Percentiles rank a stretch among this genome's conserved stretches.
phyloP scores from a whole-genome alignment of 306 rosid species.

The Castanea crenata region DNA sequence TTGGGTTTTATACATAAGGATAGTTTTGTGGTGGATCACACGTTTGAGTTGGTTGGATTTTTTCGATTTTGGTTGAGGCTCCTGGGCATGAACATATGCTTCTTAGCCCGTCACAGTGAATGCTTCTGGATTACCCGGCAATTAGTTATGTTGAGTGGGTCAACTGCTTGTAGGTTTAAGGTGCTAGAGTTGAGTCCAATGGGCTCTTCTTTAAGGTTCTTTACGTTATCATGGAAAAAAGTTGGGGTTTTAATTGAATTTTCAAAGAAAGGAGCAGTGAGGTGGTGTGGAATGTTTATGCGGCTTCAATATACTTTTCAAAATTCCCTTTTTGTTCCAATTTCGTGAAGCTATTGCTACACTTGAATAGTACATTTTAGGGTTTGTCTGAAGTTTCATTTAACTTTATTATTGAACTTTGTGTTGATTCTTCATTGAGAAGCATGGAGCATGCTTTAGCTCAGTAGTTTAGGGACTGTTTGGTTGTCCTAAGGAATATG shows the following conservation, averaged over 20 bases:
- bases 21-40: neutral
- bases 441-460: neutral
- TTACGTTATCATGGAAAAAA: no score
- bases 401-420: neutral
- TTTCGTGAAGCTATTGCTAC: neutral
- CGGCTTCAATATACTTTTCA: neutral
- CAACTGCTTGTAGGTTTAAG: neutral
- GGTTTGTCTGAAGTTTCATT: neutral
- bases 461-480: neutral
- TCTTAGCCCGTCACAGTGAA: no score
- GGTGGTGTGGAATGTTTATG: neutral
- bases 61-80: neutral
- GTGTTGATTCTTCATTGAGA: neutral
- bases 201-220: no score
- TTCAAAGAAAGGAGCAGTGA: neutral
- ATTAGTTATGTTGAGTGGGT: neutral
- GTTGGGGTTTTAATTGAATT: neutral
- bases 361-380: neutral
- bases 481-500: neutral
- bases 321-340: neutral
- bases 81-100: no score
- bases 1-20: neutral
- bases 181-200: no score
- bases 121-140: no score
- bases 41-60: neutral